A percentile compares a stretch with the other conserved stretches of the same genome.
Evolutionary conservation across 2,329 filamentous ascomycete species (phyloP).

Genomic region (Verticillium albo-atrum): DNA sequence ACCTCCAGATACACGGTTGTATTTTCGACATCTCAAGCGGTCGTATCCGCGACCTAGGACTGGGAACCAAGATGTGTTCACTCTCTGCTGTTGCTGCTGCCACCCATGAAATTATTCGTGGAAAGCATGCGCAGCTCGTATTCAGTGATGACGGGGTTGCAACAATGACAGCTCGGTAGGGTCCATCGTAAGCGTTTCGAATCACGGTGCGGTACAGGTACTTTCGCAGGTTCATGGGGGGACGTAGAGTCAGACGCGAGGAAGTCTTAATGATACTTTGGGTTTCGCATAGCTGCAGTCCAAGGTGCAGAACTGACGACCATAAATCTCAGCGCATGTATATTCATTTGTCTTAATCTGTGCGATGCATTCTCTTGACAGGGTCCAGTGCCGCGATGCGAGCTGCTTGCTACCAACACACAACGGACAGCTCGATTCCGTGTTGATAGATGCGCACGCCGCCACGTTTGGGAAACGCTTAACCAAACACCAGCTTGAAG

Average conservation of each 20-base stretch:
- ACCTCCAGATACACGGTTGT: slow-evolving; percentile 71
- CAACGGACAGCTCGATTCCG: neutral
- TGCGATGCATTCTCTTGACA: neutral
- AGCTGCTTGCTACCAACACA: neutral
- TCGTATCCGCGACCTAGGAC: slow-evolving; percentile 42
- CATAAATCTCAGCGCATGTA: neutral
- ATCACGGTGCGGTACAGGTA: neutral
- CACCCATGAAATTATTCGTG: slow-evolving; percentile 34
- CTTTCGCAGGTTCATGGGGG: too few relatives aligned
- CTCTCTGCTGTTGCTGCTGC: slow-evolving; percentile 5
- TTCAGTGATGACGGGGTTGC: slow-evolving; percentile 36
- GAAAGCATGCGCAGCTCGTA: slow-evolving; percentile 46
- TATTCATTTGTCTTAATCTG: neutral
- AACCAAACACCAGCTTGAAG: slow-evolving; percentile 81
- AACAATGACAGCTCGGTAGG: slow-evolving; percentile 24
- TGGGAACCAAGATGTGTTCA: slow-evolving; percentile 29
- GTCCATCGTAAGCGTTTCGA: neutral
- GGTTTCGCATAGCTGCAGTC: too few relatives aligned
- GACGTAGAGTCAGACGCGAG: too few relatives aligned
- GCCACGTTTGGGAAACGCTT: slow-evolving; percentile 7
- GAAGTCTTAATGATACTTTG: too few relatives aligned
- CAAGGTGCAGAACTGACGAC: neutral
- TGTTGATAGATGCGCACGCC: neutral
- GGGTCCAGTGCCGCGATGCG: neutral
- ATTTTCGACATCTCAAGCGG: slow-evolving; percentile 61